These are phyloP conservation scores for Leishmania braziliensis DNA, from an alignment of 208 protist genomes.

Conservation along the genomic window DNA sequence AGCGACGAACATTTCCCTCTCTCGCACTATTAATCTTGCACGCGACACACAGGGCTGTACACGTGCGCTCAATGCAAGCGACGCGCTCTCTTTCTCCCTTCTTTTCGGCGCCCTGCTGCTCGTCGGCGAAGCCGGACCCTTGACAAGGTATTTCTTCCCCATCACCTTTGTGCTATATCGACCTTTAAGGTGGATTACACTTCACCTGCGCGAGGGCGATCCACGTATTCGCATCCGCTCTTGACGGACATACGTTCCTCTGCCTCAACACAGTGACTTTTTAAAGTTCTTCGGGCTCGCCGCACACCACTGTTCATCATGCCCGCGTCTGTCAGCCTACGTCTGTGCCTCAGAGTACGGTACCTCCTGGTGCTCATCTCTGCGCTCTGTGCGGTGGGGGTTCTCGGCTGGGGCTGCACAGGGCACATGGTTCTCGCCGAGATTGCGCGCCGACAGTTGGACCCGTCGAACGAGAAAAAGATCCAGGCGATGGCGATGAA, in stretches of 20 bases:
- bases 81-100: not conserved
- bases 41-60: not conserved
- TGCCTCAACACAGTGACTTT: not conserved
- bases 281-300: not conserved
- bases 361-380: conserved; percentile 8
- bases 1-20: not conserved
- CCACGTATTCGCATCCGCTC: not conserved
- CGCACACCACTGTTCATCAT: not conserved
- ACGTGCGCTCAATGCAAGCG: not conserved
- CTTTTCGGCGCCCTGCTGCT: not conserved
- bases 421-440: conserved; percentile 90
- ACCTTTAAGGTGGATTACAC: not conserved
- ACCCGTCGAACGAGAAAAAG: conserved; percentile 30
- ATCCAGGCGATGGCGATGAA: conserved; percentile 29
- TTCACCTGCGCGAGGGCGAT: not conserved
- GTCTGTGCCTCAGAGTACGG: not conserved
- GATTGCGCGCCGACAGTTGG: conserved; percentile 68
- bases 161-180: not conserved
- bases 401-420: conserved; percentile 68
- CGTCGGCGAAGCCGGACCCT: not conserved
- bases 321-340: not conserved
- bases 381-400: conserved; percentile 20
- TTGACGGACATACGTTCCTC: not conserved
- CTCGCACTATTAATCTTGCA: not conserved
- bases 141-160: not conserved